Evolutionary conservation across 176 grass and related monocot species (phyloP).

Genomic region (Tuctoria greenei): DNA sequence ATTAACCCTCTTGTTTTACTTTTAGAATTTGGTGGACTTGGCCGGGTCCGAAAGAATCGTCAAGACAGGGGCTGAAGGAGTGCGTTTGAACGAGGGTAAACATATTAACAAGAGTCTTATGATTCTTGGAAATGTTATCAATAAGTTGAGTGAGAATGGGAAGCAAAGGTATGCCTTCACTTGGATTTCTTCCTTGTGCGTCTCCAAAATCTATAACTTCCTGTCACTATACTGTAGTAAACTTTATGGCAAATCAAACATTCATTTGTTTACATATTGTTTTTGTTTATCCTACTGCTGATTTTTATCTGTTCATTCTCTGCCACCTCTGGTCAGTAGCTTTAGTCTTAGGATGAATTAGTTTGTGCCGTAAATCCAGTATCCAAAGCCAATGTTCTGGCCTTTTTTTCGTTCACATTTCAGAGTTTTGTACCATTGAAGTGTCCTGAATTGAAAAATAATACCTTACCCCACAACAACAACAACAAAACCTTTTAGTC

Average conservation of each 20-base stretch:
- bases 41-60: slow-evolving; percentile 89
- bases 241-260: background rate
- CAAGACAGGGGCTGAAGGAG: slow-evolving; percentile 86
- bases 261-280: slow-evolving; percentile 11
- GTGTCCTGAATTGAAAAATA: background rate
- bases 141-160: slow-evolving; percentile 84
- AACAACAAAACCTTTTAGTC: background rate
- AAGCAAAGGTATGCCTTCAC: slow-evolving; percentile 64
- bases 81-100: slow-evolving; percentile 83
- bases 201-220: background rate
- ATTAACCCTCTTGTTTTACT: slow-evolving; percentile 11
- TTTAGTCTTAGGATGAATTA: background rate
- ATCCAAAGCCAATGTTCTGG: background rate
- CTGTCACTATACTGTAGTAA: background rate
- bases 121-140: slow-evolving; percentile 97
- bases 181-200: background rate
- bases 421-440: background rate
- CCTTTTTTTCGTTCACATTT: background rate
- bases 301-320: background rate
- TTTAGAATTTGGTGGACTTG: slow-evolving; percentile 95
- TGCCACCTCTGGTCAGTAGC: background rate
- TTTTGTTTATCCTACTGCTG: background rate
- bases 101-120: slow-evolving; percentile 97
- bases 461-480: background rate
- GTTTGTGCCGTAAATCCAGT: background rate